Evolutionary conservation across 805 yeast genomes (phyloP).

Genomic region (Huiozyma sinensis): DNA sequence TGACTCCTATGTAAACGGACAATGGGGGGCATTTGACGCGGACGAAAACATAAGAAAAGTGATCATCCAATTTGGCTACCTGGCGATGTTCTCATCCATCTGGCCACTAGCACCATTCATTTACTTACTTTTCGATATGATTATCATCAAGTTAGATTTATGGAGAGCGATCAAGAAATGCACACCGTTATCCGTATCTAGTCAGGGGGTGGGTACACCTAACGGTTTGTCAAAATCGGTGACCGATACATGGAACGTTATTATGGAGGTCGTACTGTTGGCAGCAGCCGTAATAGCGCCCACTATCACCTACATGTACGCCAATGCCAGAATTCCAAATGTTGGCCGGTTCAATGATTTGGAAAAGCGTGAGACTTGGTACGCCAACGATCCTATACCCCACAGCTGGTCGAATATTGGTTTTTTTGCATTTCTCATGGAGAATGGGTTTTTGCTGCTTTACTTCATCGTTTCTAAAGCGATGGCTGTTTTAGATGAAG

Average conservation of each 20-base stretch:
- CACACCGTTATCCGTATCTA: slow-evolving; percentile 9
- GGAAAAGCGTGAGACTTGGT: slow-evolving; percentile 17
- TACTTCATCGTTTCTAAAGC: slow-evolving; percentile 6
- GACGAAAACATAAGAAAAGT: slow-evolving; percentile 62
- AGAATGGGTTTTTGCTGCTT: slow-evolving; percentile 15
- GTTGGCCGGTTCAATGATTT: slow-evolving; percentile 10
- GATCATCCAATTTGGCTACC: slow-evolving; percentile 69
- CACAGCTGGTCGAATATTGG: slow-evolving; percentile 29
- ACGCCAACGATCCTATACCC: slow-evolving; percentile 14
- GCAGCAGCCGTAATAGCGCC: slow-evolving; percentile 63
- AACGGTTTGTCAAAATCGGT: not conserved
- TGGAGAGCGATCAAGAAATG: slow-evolving; percentile 25
- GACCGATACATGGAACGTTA: slow-evolving; percentile 60
- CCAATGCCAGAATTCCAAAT: slow-evolving; percentile 34
- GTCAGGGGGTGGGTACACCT: not conserved
- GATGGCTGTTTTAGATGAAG: slow-evolving; percentile 1
- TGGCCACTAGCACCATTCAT: slow-evolving; percentile 82
- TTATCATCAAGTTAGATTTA: slow-evolving; percentile 28
- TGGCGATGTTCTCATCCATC: slow-evolving; percentile 57
- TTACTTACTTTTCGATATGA: slow-evolving; percentile 47
- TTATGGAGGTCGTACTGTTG: slow-evolving; percentile 56
- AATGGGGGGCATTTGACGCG: slow-evolving; percentile 28
- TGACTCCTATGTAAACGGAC: slow-evolving; percentile 30
- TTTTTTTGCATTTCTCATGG: slow-evolving; percentile 26
- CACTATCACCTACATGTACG: slow-evolving; percentile 63